These are phyloP conservation scores for Penicillium sp. DNA, from an alignment of 2,329 filamentous ascomycete species.

Conservation along the genomic window DNA sequence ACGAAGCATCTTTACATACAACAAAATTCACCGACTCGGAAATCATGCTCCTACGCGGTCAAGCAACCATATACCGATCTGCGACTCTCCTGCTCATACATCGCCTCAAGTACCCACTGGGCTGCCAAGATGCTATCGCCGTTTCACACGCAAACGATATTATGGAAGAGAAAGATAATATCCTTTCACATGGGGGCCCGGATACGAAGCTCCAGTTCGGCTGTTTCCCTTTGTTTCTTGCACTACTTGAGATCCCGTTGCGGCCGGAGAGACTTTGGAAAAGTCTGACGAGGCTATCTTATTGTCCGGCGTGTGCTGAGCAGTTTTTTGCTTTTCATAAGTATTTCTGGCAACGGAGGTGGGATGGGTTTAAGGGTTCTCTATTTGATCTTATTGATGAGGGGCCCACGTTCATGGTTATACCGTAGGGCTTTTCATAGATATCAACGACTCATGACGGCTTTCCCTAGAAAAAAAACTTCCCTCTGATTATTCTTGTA, in stretches of 20 bases:
- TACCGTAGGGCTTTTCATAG: neutral
- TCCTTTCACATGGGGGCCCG: neutral
- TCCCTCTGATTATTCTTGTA: neutral
- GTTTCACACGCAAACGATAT: constrained; percentile 6
- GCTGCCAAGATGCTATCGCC: neutral
- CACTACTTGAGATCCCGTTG: constrained; percentile 3
- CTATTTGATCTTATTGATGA: constrained; percentile 3
- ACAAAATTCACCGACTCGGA: neutral
- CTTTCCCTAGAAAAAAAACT: neutral
- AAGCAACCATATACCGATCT: constrained; percentile 2
- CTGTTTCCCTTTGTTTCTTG: constrained; percentile 3
- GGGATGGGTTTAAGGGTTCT: constrained; percentile 1
- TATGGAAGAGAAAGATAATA: constrained; percentile 3
- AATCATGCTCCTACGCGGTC: neutral
- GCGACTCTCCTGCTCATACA: constrained; percentile 2
- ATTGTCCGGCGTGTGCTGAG: constrained; percentile 1
- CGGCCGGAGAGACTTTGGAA: constrained; percentile 1
- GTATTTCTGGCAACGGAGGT: constrained; percentile 5
- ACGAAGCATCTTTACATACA: neutral
- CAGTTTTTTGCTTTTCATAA: constrained; percentile 7
- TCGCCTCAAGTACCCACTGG: constrained; percentile 1
- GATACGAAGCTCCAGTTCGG: constrained; percentile 3
- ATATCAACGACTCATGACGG: neutral
- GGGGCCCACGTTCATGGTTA: neutral
- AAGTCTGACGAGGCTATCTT: neutral